Evolutionary conservation across 305 asterid species (phyloP).

Genomic region (Rubia tinctorum): DNA sequence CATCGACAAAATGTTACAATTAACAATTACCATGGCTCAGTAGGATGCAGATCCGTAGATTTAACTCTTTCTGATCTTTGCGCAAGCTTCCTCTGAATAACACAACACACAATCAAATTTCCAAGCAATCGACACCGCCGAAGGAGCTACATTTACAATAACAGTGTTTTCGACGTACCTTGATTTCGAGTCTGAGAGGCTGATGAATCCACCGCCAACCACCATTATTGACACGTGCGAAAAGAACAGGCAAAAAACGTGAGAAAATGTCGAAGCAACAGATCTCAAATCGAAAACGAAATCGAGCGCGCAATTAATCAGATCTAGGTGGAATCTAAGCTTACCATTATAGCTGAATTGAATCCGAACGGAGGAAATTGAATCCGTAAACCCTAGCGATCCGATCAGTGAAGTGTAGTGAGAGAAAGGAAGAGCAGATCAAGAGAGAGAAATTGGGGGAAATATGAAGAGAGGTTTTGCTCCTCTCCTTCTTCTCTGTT

Average conservation of each 20-base stretch:
- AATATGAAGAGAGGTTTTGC: constrained; percentile 34
- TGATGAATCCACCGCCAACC: constrained; percentile 33
- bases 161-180: constrained; percentile 43
- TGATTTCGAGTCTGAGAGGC: constrained; percentile 93
- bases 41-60: constrained; percentile 96
- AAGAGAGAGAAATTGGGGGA: constrained; percentile 10
- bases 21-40: constrained; percentile 86
- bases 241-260: constrained; percentile 24
- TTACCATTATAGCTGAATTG: constrained; percentile 57
- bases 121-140: neutral
- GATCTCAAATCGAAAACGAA: constrained; percentile 41
- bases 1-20: neutral
- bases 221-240: constrained; percentile 10
- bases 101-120: constrained; percentile 21
- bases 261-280: constrained; percentile 36
- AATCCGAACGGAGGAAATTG: constrained; percentile 19
- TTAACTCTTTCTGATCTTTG: constrained; percentile 95
- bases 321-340: constrained; percentile 32
- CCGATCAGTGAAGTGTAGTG: constrained; percentile 25
- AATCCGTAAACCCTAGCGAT: constrained; percentile 36
- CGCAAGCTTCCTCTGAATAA: constrained; percentile 82
- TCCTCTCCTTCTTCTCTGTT: constrained; percentile 30
- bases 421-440: constrained; percentile 13
- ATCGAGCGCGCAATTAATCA: constrained; percentile 4
- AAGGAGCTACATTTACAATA: neutral